phyloP scores from a whole-genome alignment of 2,329 filamentous ascomycete genomes.

The Monilinia fructicola region DNA sequence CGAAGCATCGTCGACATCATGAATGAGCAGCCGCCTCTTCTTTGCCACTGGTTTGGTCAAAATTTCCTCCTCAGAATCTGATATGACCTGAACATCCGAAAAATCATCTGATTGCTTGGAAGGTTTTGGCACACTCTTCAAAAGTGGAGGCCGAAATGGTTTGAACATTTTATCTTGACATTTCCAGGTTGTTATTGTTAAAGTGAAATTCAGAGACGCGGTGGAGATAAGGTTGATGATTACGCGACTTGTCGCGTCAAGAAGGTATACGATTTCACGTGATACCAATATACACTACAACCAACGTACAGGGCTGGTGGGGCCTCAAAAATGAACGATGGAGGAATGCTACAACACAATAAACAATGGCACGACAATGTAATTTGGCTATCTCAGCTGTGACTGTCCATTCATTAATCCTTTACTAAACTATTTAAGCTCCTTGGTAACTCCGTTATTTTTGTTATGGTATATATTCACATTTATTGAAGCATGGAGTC shows the following conservation, averaged over 20 bases:
- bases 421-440: conserved; percentile 5
- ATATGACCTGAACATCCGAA: conserved; percentile 16
- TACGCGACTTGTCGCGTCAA: neutral
- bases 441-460: conserved; percentile 14
- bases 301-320: neutral
- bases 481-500: conserved; percentile 84
- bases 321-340: neutral
- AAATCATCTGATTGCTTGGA: conserved; percentile 30
- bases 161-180: conserved; percentile 37
- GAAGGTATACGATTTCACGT: conserved; percentile 3
- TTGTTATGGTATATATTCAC: conserved; percentile 20
- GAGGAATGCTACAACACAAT: neutral
- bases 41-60: conserved; percentile 31
- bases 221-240: conserved; percentile 3
- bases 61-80: conserved; percentile 27
- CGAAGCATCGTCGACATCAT: conserved; percentile 34
- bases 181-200: conserved; percentile 18
- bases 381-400: neutral
- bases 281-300: neutral
- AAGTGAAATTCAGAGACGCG: conserved; percentile 12
- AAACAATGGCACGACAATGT: neutral
- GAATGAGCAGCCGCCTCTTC: conserved; percentile 35
- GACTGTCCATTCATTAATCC: conserved; percentile 16
- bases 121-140: conserved; percentile 30
- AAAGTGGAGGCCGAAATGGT: conserved; percentile 40